Percentiles rank a stretch among this genome's conserved stretches.
Conservation (phyloP, 1,284 basidiomycete species). For the Xerocomus alliaceus region DNA sequence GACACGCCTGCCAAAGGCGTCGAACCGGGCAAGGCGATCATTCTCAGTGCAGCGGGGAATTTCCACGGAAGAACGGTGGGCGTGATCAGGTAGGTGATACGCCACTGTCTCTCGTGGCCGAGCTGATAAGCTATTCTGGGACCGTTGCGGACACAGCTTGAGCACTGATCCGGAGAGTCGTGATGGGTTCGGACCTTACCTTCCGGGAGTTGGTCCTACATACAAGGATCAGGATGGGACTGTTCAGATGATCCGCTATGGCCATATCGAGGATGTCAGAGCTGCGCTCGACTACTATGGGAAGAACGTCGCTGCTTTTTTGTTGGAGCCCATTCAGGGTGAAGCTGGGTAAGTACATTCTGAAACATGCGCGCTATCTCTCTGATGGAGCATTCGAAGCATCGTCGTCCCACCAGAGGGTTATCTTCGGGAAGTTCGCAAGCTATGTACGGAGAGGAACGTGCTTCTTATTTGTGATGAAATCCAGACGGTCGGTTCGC, state of each 20-base stretch:
- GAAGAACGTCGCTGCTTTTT: conserved; percentile 87
- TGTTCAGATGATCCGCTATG: conserved; percentile 76
- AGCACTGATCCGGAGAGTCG: conserved; percentile 94
- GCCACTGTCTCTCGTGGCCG: not conserved
- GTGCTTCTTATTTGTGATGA: conserved; percentile 97
- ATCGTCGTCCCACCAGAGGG: conserved; percentile 93
- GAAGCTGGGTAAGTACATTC: conserved; percentile 85
- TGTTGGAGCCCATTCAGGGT: conserved; percentile 98
- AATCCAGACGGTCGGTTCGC: conserved; percentile 82
- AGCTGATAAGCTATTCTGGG: conserved; percentile 23
- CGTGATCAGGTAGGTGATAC: conserved; percentile 70
- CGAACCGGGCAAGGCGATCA: conserved; percentile 73
- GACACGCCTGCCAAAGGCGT: conserved; percentile 76
- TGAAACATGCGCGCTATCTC: not conserved
- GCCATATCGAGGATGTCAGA: conserved; percentile 83
- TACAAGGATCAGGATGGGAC: conserved; percentile 60
- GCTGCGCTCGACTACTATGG: conserved; percentile 85
- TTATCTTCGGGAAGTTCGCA: conserved; percentile 81
- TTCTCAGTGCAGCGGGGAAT: conserved; percentile 90
- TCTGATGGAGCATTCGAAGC: conserved; percentile 47
- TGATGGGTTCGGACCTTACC: conserved; percentile 89
- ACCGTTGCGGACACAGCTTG: conserved; percentile 63
- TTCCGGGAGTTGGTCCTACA: conserved; percentile 84
- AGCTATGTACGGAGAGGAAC: conserved; percentile 92
- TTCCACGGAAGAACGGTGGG: conserved; percentile 96